Evolutionary conservation across 345 rosid genomes (phyloP).

Genomic region (Populus simonii): DNA sequence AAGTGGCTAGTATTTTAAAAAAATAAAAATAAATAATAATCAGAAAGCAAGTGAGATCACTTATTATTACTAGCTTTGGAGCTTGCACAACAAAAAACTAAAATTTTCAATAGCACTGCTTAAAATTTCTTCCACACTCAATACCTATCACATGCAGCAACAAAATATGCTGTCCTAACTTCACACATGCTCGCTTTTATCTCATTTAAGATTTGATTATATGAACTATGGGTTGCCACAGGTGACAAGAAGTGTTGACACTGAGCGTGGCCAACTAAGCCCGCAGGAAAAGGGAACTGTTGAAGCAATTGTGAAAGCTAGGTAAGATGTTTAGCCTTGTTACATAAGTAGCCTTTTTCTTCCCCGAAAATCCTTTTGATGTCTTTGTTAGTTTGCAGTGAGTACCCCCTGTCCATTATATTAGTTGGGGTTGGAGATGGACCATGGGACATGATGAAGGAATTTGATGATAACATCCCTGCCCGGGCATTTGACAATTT

Average conservation of each 20-base stretch:
- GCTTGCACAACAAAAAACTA: neutral
- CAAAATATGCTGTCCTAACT: neutral
- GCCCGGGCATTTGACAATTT: constrained; percentile 91
- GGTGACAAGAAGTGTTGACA: constrained; percentile 97
- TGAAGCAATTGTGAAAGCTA: constrained; percentile 92
- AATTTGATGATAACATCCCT: constrained; percentile 95
- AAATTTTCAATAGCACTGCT: neutral
- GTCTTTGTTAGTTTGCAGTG: constrained; percentile 39
- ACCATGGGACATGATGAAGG: constrained; percentile 98
- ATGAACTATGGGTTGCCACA: constrained; percentile 18
- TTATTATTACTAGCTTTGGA: neutral
- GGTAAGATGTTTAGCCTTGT: constrained; percentile 37
- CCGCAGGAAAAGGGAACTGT: constrained; percentile 91
- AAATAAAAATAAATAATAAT: neutral
- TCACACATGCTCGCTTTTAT: neutral
- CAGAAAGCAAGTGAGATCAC: neutral
- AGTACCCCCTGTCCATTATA: constrained; percentile 80
- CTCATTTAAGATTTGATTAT: neutral
- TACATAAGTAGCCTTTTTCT: neutral
- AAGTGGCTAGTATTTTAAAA: neutral
- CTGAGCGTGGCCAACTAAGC: constrained; percentile 66
- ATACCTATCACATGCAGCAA: neutral
- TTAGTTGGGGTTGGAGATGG: constrained; percentile 99
- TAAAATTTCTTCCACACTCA: neutral
- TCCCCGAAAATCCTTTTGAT: neutral